Evolutionary conservation across 2,329 filamentous ascomycete genomes (phyloP).

Genomic region (Metarhizium sp.): DNA sequence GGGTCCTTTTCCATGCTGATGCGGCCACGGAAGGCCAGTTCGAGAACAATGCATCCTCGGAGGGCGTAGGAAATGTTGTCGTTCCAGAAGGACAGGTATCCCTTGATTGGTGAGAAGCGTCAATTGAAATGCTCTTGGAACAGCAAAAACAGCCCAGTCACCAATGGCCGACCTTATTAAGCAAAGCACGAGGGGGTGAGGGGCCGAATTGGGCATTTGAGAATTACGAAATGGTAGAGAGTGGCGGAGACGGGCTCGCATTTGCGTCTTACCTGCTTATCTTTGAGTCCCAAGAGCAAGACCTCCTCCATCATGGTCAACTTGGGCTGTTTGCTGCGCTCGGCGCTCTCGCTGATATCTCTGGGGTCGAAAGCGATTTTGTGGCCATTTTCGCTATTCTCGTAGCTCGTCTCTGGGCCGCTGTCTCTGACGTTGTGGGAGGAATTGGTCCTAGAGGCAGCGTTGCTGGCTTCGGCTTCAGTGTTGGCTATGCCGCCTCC

Average conservation of each 20-base stretch:
- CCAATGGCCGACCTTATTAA: neutral
- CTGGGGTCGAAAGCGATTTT: conserved; percentile 97
- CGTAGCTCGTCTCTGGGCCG: conserved; percentile 73
- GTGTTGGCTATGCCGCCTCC: conserved; percentile 45
- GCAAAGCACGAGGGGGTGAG: neutral
- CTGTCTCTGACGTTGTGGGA: conserved; percentile 43
- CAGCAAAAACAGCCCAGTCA: neutral
- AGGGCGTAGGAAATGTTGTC: conserved; percentile 99
- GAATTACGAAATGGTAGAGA: neutral
- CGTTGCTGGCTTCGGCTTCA: conserved; percentile 47
- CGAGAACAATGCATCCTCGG: conserved; percentile 95
- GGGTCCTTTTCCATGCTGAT: conserved; percentile 99
- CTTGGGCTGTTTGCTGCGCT: conserved; percentile 96
- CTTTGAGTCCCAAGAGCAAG: conserved; percentile 87
- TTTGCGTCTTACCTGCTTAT: conserved; percentile 70
- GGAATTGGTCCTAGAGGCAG: conserved; percentile 48
- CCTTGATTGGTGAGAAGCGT: conserved; percentile 39
- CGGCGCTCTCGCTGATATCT: conserved; percentile 93
- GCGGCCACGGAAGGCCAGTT: conserved; percentile 89
- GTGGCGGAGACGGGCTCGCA: neutral
- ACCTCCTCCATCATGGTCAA: conserved; percentile 98
- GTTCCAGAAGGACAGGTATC: conserved; percentile 99
- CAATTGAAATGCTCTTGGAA: neutral
- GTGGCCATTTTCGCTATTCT: conserved; percentile 89
- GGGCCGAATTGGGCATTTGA: neutral